Percentiles rank a stretch among this genome's conserved stretches.
Conservation (phyloP, 306 rosid species). For the Glycine soja region DNA sequence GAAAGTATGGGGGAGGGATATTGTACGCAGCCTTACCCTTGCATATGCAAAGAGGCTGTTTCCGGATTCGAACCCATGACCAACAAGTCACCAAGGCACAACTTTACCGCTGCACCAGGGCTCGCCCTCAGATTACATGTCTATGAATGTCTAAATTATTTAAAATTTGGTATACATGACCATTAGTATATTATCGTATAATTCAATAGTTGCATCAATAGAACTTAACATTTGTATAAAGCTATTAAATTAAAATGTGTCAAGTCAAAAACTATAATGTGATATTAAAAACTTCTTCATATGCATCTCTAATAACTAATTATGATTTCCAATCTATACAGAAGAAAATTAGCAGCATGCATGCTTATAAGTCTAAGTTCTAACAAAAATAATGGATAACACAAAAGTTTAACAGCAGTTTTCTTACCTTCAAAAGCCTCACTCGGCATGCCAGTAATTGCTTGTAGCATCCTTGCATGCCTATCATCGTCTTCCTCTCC, state of each 20-base stretch:
- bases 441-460: constrained; percentile 67
- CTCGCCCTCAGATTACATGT: constrained; percentile 2
- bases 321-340: background rate
- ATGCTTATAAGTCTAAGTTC: background rate
- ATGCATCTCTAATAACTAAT: constrained; percentile 2
- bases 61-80: too few species aligned
- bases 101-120: too few species aligned
- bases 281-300: constrained; percentile 19
- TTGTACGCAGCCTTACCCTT: too few species aligned
- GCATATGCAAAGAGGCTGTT: too few species aligned
- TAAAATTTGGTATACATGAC: background rate
- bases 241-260: background rate
- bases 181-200: background rate
- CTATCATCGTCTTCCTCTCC: constrained; percentile 62
- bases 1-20: too few species aligned
- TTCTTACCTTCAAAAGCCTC: constrained; percentile 70
- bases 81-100: too few species aligned
- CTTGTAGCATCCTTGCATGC: constrained; percentile 72
- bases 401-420: constrained; percentile 20
- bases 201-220: background rate
- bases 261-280: background rate
- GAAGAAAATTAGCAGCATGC: background rate
- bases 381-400: background rate
- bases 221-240: background rate
- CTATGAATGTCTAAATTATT: background rate